Evolutionary conservation across 768 basidiomycete genomes (phyloP).

Genomic region (Cytidiella melzeri): DNA sequence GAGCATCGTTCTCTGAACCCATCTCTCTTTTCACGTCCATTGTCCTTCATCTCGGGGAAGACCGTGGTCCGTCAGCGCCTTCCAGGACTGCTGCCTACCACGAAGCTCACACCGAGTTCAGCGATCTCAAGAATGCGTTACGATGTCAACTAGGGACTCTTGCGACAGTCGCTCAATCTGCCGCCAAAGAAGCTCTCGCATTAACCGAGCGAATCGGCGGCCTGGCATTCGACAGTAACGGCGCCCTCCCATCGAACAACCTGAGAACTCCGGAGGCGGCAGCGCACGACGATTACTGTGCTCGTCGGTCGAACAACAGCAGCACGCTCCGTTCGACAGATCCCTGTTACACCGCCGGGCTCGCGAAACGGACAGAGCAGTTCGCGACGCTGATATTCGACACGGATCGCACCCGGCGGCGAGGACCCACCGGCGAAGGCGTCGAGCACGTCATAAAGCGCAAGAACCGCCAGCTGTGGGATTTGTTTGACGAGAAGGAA

Average conservation of each 20-base stretch:
- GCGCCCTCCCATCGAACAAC: too few species aligned
- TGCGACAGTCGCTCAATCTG: constrained; percentile 1
- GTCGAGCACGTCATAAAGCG: background rate
- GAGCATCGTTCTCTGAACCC: constrained; percentile 2
- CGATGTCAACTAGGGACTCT: constrained; percentile 5
- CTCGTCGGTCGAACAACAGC: background rate
- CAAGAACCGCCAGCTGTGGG: constrained; percentile 3
- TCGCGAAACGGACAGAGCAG: background rate
- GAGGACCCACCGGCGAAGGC: background rate
- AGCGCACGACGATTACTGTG: too few species aligned
- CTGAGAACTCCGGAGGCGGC: too few species aligned
- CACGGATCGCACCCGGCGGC: background rate
- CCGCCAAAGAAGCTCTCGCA: constrained; percentile 1
- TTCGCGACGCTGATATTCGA: background rate
- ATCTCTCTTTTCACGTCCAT: background rate
- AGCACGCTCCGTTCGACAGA: background rate
- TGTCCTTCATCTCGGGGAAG: background rate
- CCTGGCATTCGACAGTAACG: background rate
- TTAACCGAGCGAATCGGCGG: constrained; percentile 1
- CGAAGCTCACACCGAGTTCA: background rate
- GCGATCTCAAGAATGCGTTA: background rate
- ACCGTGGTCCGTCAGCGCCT: background rate
- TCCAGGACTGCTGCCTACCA: background rate
- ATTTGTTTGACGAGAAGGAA: constrained; percentile 7
- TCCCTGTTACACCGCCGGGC: background rate